phyloP scores from a whole-genome alignment of 768 basidiomycete species.

The Suillus plorans region DNA sequence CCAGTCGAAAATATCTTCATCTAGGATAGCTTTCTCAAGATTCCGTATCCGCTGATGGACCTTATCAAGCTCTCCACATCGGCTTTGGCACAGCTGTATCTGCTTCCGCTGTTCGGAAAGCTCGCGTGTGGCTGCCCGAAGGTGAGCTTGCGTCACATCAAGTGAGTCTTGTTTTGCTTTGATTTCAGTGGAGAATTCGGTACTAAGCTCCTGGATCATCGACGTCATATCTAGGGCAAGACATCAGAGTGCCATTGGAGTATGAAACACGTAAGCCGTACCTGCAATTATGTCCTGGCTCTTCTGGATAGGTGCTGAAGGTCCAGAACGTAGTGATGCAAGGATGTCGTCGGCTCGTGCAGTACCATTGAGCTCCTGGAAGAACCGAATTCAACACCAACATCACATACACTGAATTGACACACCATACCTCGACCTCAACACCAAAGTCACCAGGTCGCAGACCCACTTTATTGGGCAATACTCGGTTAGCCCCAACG shows the following conservation, averaged over 20 bases:
- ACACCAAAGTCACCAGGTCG: constrained; percentile 95
- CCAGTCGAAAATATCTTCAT: constrained; percentile 88
- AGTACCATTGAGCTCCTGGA: constrained; percentile 67
- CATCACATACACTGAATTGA: neutral
- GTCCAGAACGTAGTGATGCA: constrained; percentile 67
- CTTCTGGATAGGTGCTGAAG: constrained; percentile 78
- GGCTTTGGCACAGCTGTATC: constrained; percentile 71
- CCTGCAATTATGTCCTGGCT: constrained; percentile 86
- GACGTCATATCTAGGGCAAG: constrained; percentile 67
- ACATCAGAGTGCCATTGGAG: constrained; percentile 10
- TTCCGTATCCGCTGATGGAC: constrained; percentile 80
- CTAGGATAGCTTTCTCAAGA: constrained; percentile 72
- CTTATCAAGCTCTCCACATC: constrained; percentile 78
- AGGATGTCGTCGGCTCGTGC: constrained; percentile 80
- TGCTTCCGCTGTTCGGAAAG: constrained; percentile 89
- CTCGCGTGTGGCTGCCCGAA: constrained; percentile 86
- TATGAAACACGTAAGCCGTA: constrained; percentile 25
- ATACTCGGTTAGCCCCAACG: constrained; percentile 86
- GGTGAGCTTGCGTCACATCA: constrained; percentile 83
- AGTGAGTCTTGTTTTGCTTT: constrained; percentile 83
- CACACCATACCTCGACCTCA: constrained; percentile 72
- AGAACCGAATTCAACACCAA: constrained; percentile 1
- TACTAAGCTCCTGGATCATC: constrained; percentile 77
- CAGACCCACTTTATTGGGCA: constrained; percentile 91
- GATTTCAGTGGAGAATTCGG: constrained; percentile 82